phyloP scores from a whole-genome alignment of 345 rosid species.

The sweet orange (Citrus sinensis) region DNA sequence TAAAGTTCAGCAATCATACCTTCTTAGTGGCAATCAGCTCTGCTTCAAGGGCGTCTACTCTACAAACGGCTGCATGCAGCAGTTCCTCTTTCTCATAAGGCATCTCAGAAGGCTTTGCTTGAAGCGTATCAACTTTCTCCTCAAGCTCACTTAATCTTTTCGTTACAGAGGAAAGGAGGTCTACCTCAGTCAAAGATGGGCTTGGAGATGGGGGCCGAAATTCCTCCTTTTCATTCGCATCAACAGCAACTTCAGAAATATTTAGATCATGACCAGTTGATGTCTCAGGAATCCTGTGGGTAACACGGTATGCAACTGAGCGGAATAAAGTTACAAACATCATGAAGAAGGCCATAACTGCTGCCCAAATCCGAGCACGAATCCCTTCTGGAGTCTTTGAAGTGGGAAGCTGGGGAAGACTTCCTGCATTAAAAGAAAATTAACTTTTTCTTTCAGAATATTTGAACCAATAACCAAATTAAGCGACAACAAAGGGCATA shows the following conservation, averaged over 20 bases:
- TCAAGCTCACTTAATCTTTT: conserved; percentile 86
- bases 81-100: conserved; percentile 96
- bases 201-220: conserved; percentile 56
- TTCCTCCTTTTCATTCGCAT: conserved; percentile 39
- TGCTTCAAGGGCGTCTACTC: conserved; percentile 97
- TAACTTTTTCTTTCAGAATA: conserved; percentile 8
- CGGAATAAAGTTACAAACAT: conserved; percentile 54
- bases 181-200: conserved; percentile 47
- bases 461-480: conserved; percentile 5
- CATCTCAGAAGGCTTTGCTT: conserved; percentile 91
- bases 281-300: conserved; percentile 44
- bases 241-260: conserved; percentile 30
- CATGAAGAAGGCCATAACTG: conserved; percentile 60
- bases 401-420: conserved; percentile 29
- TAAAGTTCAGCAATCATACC: conserved; percentile 33
- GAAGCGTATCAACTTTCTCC: conserved; percentile 80
- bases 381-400: conserved; percentile 54
- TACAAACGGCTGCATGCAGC: conserved; percentile 94
- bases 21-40: conserved; percentile 97
- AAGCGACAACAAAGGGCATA: not conserved
- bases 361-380: conserved; percentile 38
- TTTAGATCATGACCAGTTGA: conserved; percentile 29
- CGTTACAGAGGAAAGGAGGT: conserved; percentile 61
- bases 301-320: conserved; percentile 36
- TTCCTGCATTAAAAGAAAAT: conserved; percentile 41